Percentiles rank a stretch among this genome's conserved stretches.
These are phyloP conservation scores for Pyrus hybrid DNA, from an alignment of 331 rosid genomes.

Conservation along the genomic window DNA sequence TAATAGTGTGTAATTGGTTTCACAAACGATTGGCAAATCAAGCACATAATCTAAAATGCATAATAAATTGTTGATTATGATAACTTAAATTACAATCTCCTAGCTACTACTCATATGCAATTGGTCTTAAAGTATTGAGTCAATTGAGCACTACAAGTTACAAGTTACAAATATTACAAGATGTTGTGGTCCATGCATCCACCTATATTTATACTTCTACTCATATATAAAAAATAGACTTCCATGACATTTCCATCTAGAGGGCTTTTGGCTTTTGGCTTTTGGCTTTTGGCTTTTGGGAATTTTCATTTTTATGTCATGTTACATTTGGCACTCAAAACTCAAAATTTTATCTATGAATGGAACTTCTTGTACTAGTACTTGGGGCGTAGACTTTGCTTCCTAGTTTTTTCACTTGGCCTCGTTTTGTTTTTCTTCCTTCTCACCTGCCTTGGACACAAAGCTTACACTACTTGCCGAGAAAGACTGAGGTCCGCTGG, in stretches of 20 bases:
- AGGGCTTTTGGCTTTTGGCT: neutral
- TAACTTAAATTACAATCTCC: neutral
- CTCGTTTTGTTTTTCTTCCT: neutral
- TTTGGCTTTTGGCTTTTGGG: neutral
- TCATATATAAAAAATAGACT: too few relatives aligned
- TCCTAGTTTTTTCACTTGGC: neutral
- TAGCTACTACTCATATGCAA: neutral
- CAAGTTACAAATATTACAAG: neutral
- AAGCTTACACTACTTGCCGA: neutral
- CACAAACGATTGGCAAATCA: neutral
- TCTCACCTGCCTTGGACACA: neutral
- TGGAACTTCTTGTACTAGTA: neutral
- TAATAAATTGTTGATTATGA: too few relatives aligned
- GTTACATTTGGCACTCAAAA: neutral
- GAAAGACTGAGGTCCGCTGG: neutral
- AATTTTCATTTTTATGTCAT: neutral
- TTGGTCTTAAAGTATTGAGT: neutral
- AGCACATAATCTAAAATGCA: neutral
- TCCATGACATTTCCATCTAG: neutral
- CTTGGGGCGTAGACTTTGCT: neutral
- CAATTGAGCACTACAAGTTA: too few relatives aligned
- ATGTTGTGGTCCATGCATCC: neutral
- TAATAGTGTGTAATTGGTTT: too few relatives aligned
- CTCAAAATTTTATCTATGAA: neutral
- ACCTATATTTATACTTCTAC: too few relatives aligned